Evolutionary conservation across 2,329 filamentous ascomycete genomes (phyloP).

Genomic region (Epichloe glyceriae): DNA sequence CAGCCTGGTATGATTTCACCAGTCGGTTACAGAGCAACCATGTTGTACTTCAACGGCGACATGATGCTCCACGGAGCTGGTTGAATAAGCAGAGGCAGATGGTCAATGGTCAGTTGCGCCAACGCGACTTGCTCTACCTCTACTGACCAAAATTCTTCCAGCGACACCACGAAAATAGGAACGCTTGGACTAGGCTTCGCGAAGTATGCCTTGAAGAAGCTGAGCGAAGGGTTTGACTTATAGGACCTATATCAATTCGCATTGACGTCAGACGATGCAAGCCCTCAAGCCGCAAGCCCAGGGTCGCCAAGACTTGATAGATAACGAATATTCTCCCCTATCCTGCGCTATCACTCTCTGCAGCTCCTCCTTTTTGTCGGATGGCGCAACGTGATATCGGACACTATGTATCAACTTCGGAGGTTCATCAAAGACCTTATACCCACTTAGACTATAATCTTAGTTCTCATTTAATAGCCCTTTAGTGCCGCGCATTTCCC

Average conservation of each 20-base stretch:
- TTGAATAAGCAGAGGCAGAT: slow-evolving; percentile 68
- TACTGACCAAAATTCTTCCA: slow-evolving; percentile 27
- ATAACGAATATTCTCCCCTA: neutral
- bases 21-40: slow-evolving; percentile 72
- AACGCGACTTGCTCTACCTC: slow-evolving; percentile 30
- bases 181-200: slow-evolving; percentile 18
- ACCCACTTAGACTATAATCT: neutral
- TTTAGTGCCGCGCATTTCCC: neutral
- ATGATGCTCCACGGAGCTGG: slow-evolving; percentile 69
- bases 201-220: neutral
- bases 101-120: slow-evolving; percentile 44
- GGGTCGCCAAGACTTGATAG: neutral
- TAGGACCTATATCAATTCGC: neutral
- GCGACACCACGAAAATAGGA: slow-evolving; percentile 34
- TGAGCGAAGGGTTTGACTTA: neutral
- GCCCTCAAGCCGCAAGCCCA: neutral
- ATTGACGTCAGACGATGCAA: neutral
- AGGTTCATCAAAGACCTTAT: neutral
- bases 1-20: slow-evolving; percentile 78
- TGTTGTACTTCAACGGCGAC: slow-evolving; percentile 61
- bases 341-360: neutral
- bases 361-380: neutral
- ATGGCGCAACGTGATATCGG: neutral
- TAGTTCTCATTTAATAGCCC: neutral
- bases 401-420: neutral